Conservation (phyloP, 441 rosid genomes). For the Corymbia calophylla region DNA sequence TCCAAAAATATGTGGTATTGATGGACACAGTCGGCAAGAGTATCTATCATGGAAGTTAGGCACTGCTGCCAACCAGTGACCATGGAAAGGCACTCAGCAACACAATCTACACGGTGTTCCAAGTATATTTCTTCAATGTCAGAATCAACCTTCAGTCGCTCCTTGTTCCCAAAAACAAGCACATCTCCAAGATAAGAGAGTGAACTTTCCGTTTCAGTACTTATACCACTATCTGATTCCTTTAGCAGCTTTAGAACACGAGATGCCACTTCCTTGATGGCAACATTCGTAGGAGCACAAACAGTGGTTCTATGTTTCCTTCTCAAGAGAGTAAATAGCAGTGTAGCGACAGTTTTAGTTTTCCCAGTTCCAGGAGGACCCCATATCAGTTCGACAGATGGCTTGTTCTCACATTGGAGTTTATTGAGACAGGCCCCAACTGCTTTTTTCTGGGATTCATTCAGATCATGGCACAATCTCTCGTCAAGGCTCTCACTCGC, state of each 20-base stretch:
- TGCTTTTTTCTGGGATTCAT: slow-evolving; percentile 36
- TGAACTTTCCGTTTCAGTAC: neutral
- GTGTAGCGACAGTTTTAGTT: slow-evolving; percentile 33
- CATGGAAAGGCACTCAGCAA: slow-evolving; percentile 21
- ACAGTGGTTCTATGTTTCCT: slow-evolving; percentile 27
- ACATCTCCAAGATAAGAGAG: slow-evolving; percentile 18
- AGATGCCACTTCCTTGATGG: slow-evolving; percentile 38
- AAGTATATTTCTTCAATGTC: slow-evolving; percentile 24
- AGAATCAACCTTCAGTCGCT: slow-evolving; percentile 7
- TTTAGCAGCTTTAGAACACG: slow-evolving; percentile 24
- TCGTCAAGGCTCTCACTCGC: neutral
- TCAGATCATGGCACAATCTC: slow-evolving; percentile 7
- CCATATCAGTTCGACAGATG: slow-evolving; percentile 42
- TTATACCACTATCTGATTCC: slow-evolving; percentile 6
- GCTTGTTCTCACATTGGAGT: slow-evolving; percentile 17
- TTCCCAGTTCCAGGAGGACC: slow-evolving; percentile 81
- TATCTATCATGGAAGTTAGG: slow-evolving; percentile 13
- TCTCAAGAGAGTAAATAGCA: slow-evolving; percentile 33
- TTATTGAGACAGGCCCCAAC: slow-evolving; percentile 17
- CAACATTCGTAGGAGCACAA: slow-evolving; percentile 57
- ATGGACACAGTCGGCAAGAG: slow-evolving; percentile 16
- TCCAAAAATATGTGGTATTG: slow-evolving; percentile 7
- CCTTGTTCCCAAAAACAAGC: slow-evolving; percentile 28
- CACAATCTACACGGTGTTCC: slow-evolving; percentile 24
- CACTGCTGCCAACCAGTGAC: slow-evolving; percentile 17